These are phyloP conservation scores for Sporothrix protearum DNA, from an alignment of 2,329 filamentous ascomycete genomes.

Conservation along the genomic window DNA sequence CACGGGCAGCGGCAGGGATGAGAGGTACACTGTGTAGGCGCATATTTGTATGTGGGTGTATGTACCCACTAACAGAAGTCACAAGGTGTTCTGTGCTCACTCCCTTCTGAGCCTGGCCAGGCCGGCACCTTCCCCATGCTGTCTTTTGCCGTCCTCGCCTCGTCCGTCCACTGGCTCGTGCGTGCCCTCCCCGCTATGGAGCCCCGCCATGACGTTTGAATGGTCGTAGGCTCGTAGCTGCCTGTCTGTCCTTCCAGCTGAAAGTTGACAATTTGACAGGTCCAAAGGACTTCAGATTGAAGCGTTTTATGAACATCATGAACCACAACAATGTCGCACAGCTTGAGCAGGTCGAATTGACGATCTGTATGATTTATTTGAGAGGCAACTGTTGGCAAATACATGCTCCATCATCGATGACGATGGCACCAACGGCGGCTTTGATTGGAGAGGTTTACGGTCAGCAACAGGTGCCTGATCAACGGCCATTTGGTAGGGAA, in stretches of 20 bases:
- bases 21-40: background rate
- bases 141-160: background rate
- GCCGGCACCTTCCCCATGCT: constrained; percentile 16
- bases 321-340: background rate
- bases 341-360: background rate
- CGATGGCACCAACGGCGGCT: background rate
- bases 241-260: background rate
- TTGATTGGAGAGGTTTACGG: background rate
- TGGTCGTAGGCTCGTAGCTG: constrained; percentile 11
- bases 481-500: background rate
- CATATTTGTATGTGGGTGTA: background rate
- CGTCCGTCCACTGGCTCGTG: constrained; percentile 10
- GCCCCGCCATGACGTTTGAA: constrained; percentile 25
- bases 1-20: background rate
- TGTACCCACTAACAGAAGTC: background rate
- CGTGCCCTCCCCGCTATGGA: constrained; percentile 19
- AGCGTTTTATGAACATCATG: background rate
- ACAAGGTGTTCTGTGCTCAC: background rate
- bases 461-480: background rate
- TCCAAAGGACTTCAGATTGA: background rate
- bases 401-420: background rate
- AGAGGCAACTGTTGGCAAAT: background rate
- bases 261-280: background rate
- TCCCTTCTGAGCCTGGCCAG: background rate
- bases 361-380: background rate